Evolutionary conservation across 2,329 filamentous ascomycete genomes (phyloP), one percentile per base, ranked within the genome.

Genomic region (Colletotrichum caudatum): DNA sequence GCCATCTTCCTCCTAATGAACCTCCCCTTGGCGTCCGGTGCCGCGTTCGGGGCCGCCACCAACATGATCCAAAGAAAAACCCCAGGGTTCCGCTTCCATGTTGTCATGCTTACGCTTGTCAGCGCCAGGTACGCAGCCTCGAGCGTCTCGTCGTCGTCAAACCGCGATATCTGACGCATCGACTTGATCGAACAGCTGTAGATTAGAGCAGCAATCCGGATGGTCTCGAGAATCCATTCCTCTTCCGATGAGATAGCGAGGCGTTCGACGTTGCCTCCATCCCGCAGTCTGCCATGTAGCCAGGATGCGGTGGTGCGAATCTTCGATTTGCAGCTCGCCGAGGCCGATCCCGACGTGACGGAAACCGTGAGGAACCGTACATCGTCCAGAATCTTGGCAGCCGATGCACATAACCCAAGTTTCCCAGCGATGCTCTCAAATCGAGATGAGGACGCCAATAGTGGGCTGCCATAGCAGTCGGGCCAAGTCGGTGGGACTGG

Each of bases 1-100:
- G 77, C 76, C 67, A 78, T 74, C 74, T 79, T 77, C 53, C 77
- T 75, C 64, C 78, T 76, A 54, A 80, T 68, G 54, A 78, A 80
- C 46, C 76, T 75, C 4, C 75, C 78, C 65, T 77, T 74, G 29
- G 74, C 66, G 53, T 75, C 76, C 54, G 74, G 66, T 33, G 73
- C 73, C 7, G 76, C 73, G 23, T 74, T 78, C 14, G 78, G 77
- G 33, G 72, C 74, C 6, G 75, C 75, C 23, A 77, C 74, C 39
- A 79, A 60, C 65, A 80, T 71, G 39, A 80, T 66, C 78, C 78
- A 80, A 29, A 79, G 69, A 61, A 79, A 80, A 1, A 79, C 75
- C 3, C 78, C 79, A 0, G 78, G 79, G 3, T 77, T 76, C 23
- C 66, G 59, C 64, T 79, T 80, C 79, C 79, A 81, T 4, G 73